A percentile compares a stretch with the other conserved stretches of the same genome.
phyloP scores from a whole-genome alignment of 345 rosid genomes.

The Euphorbia tirucalli region DNA sequence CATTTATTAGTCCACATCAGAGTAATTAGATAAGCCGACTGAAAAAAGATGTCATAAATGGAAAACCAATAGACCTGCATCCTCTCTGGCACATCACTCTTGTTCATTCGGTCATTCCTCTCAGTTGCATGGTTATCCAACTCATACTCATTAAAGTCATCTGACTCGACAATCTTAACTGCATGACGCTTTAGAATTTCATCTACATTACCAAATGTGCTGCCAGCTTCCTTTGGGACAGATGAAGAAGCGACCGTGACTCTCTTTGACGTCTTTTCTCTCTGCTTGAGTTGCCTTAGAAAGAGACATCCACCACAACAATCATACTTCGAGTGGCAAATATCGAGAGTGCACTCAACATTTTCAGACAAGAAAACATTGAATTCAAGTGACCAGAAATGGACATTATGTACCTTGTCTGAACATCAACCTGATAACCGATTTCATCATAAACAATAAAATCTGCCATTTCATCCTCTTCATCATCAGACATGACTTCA shows the following conservation, averaged over 20 bases:
- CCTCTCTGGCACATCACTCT: conserved; percentile 12
- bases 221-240: conserved; percentile 6
- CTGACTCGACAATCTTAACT: conserved; percentile 1
- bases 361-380: not conserved
- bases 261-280: not conserved
- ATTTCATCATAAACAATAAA: conserved; percentile 11
- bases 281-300: not conserved
- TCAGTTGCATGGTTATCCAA: conserved; percentile 3
- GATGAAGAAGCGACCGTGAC: not conserved
- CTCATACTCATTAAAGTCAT: not conserved
- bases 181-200: conserved; percentile 1
- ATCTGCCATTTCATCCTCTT: conserved; percentile 15
- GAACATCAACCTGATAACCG: not conserved
- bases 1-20: not conserved
- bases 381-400: not conserved
- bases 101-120: conserved; percentile 5
- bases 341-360: not conserved
- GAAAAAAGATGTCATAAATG: not conserved
- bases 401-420: not conserved
- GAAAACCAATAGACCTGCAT: conserved; percentile 10
- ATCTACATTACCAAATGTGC: not conserved
- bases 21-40: not conserved
- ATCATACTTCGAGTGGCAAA: not conserved
- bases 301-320: not conserved
- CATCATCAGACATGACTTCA: not conserved